A percentile compares a stretch with the other conserved stretches of the same genome.
Conservation (phyloP, 208 protist genomes). For the Leishmania tarentolae region DNA sequence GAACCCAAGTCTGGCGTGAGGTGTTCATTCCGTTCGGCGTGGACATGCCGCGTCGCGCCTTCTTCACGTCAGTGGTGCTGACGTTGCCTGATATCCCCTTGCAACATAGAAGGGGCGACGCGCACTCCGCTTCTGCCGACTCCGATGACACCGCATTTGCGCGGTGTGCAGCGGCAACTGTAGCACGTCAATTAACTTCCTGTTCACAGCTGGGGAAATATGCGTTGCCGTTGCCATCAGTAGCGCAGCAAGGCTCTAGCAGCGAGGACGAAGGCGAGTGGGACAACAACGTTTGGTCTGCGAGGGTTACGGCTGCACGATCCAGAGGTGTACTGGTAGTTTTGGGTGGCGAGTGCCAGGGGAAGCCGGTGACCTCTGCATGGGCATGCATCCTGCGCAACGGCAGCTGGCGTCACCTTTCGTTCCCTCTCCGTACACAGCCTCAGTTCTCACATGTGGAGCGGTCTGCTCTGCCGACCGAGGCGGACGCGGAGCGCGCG, state of each 20-base stretch:
- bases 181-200: background rate
- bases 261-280: constrained; percentile 7
- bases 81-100: background rate
- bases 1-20: constrained; percentile 76
- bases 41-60: constrained; percentile 55
- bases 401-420: constrained; percentile 42
- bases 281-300: constrained; percentile 14
- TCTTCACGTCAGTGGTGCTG: constrained; percentile 51
- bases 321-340: constrained; percentile 41
- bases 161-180: background rate
- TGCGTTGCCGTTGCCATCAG: too few relatives aligned
- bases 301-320: constrained; percentile 12
- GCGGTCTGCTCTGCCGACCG: background rate
- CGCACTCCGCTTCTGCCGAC: background rate
- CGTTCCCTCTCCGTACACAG: constrained; percentile 46
- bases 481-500: background rate
- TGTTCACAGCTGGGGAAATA: too few relatives aligned
- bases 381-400: constrained; percentile 50
- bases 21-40: constrained; percentile 60
- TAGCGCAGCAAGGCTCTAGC: background rate
- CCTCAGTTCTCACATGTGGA: constrained; percentile 27
- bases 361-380: constrained; percentile 42
- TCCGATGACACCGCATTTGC: background rate
- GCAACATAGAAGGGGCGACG: background rate
- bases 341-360: constrained; percentile 60